A percentile compares a stretch with the other conserved stretches of the same genome.
Conservation (phyloP, 2,329 filamentous ascomycete genomes). For the Teratosphaeria nubilosa region DNA sequence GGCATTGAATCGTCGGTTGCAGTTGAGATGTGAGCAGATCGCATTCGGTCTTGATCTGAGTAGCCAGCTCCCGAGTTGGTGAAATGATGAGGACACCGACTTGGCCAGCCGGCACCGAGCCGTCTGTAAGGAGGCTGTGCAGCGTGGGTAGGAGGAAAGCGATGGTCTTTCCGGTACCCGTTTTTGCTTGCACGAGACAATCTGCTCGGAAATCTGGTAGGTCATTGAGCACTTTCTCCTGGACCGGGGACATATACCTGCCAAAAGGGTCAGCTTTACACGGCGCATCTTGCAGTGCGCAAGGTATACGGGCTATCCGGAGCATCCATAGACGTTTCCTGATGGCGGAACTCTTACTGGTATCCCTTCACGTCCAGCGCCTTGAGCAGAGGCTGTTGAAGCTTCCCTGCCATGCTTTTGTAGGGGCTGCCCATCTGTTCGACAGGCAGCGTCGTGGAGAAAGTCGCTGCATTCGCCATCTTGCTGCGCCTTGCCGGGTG, state of each 20-base stretch:
- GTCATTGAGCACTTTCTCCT: conserved; percentile 43
- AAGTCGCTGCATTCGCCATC: background rate
- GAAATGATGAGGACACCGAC: conserved; percentile 79
- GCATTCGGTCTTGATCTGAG: conserved; percentile 60
- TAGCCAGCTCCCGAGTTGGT: conserved; percentile 59
- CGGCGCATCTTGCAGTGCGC: background rate
- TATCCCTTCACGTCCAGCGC: conserved; percentile 12
- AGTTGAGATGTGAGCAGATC: conserved; percentile 77
- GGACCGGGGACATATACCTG: conserved; percentile 32
- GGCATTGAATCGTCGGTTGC: conserved; percentile 70
- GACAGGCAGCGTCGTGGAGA: conserved; percentile 2
- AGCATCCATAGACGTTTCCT: background rate
- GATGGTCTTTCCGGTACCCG: conserved; percentile 91
- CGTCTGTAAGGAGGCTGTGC: conserved; percentile 70
- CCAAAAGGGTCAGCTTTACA: background rate
- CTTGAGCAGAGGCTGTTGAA: conserved; percentile 9
- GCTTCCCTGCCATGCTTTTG: conserved; percentile 5
- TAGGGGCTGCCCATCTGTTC: conserved; percentile 10
- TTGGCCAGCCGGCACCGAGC: conserved; percentile 62
- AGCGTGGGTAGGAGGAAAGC: conserved; percentile 83
- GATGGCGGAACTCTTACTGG: conserved; percentile 6
- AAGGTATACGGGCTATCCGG: background rate
- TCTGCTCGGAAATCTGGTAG: conserved; percentile 41
- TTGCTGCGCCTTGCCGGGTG: background rate
- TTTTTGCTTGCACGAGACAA: conserved; percentile 58